Evolutionary conservation across 2,329 filamentous ascomycete genomes (phyloP).

Genomic region (Zymoseptoria ardabiliae): DNA sequence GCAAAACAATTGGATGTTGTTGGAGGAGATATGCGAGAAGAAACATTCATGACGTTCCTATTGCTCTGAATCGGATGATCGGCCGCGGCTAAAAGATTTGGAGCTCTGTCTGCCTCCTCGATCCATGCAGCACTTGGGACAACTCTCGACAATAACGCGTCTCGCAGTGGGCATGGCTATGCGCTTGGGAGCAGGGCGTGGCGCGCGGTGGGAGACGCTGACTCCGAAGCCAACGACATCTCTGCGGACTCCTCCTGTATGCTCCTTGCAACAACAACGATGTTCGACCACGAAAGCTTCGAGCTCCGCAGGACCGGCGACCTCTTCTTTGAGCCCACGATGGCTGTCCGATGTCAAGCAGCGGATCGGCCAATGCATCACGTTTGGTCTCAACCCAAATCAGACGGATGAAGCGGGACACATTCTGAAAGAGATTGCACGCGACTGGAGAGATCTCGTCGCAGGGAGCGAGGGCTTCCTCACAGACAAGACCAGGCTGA

Average conservation of each 20-base stretch:
- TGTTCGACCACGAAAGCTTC: constrained; percentile 5
- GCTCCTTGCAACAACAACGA: not conserved
- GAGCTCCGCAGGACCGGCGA: constrained; percentile 17
- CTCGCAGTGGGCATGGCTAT: not conserved
- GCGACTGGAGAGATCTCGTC: constrained; percentile 64
- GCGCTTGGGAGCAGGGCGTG: not conserved
- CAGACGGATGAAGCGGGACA: constrained; percentile 53
- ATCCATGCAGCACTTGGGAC: not conserved
- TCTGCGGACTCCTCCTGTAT: not conserved
- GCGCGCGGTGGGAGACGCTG: not conserved
- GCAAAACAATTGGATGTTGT: not conserved
- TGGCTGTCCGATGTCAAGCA: constrained; percentile 64
- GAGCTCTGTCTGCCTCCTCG: not conserved
- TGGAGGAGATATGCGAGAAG: not conserved
- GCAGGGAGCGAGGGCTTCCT: constrained; percentile 71
- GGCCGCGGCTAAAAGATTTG: not conserved
- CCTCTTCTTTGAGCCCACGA: constrained; percentile 41
- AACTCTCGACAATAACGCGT: not conserved
- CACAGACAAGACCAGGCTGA: constrained; percentile 53
- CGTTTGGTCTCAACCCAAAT: constrained; percentile 57
- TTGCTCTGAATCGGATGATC: not conserved
- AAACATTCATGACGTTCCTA: not conserved
- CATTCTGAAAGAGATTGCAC: constrained; percentile 53
- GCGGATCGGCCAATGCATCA: constrained; percentile 66
- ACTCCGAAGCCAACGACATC: not conserved